phyloP scores from a whole-genome alignment of 306 rosid species.

The Styphnolobium japonicum region DNA sequence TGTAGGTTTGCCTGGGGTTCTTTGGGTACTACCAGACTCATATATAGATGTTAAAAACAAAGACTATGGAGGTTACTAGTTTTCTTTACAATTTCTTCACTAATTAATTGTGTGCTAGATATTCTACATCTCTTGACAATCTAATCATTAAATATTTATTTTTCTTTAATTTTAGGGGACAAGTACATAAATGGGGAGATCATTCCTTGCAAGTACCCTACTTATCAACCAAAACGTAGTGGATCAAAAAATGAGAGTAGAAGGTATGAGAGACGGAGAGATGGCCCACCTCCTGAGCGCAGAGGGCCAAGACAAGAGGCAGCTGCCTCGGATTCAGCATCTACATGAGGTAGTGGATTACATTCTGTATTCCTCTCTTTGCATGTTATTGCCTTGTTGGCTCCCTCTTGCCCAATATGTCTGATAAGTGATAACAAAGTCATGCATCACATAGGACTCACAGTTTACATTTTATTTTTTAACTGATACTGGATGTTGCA shows the following conservation, averaged over 20 bases:
- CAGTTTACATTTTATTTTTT: not conserved
- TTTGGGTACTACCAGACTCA: constrained; percentile 97
- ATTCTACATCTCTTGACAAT: not conserved
- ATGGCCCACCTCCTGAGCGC: constrained; percentile 81
- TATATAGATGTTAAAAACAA: constrained; percentile 92
- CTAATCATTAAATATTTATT: not conserved
- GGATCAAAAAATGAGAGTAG: constrained; percentile 73
- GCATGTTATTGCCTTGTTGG: not conserved
- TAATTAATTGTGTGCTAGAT: not conserved
- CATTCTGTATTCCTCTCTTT: not conserved
- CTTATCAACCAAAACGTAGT: constrained; percentile 84
- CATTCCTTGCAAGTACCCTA: constrained; percentile 87
- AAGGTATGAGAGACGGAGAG: constrained; percentile 86
- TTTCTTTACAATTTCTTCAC: not conserved
- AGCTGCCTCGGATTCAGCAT: constrained; percentile 59
- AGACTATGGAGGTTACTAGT: constrained; percentile 77
- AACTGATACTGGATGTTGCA: not conserved
- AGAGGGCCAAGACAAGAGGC: constrained; percentile 63
- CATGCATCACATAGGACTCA: not conserved
- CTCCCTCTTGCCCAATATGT: not conserved
- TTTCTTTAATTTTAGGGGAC: constrained; percentile 56
- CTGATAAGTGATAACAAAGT: not conserved
- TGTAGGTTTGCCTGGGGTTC: constrained; percentile 91
- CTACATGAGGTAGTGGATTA: constrained; percentile 55
- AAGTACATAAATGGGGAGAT: constrained; percentile 89